Conservation (phyloP, 148 eudicot genomes). For the Gaultheria prostrata region DNA sequence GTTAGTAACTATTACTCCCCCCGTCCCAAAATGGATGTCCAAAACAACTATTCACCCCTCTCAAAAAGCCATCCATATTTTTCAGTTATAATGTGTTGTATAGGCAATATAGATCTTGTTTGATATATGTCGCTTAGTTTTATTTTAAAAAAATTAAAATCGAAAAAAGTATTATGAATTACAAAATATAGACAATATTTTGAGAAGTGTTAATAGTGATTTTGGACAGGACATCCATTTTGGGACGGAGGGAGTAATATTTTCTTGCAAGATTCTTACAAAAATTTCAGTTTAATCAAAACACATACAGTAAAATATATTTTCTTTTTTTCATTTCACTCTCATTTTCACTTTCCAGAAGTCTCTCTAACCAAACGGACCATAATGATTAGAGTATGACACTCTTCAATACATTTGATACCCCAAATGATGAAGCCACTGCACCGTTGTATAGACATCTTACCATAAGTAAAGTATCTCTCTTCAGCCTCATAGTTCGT, state of each 20-base stretch:
- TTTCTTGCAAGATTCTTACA: not conserved
- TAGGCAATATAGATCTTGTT: no score
- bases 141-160: no score
- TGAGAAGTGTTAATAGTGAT: no score
- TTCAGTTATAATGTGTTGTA: no score
- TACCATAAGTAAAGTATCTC: not conserved
- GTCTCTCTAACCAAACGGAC: not conserved
- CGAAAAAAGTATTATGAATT: no score
- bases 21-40: no score
- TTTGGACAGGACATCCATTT: no score
- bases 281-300: not conserved
- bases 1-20: not conserved
- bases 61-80: no score
- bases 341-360: not conserved
- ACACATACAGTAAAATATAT: no score
- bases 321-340: not conserved
- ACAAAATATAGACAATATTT: no score
- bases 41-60: no score
- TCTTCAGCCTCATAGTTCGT: not conserved
- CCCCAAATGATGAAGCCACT: not conserved
- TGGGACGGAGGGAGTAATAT: not conserved
- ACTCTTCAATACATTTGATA: not conserved
- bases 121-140: no score
- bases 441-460: not conserved
- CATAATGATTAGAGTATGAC: not conserved